Conservation (phyloP, 352 stramenopile genomes). For the Pythium dissimile region DNA sequence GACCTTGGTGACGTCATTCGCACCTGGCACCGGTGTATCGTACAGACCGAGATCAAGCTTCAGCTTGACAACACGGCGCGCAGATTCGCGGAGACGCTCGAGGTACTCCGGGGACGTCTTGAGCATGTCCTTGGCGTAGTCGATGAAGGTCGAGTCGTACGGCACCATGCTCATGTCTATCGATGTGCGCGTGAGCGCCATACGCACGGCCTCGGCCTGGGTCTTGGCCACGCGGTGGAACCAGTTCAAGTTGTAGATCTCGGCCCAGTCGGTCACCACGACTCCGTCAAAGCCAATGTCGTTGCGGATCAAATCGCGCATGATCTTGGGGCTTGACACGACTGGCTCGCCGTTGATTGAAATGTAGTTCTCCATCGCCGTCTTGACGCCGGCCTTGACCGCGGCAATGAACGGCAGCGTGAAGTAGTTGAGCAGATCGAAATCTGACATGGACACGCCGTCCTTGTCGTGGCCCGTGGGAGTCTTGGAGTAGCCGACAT, state of each 20-base stretch:
- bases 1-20: slow-evolving; percentile 28
- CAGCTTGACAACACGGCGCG: slow-evolving; percentile 20
- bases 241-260: slow-evolving; percentile 68
- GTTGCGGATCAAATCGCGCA: slow-evolving; percentile 38
- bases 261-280: slow-evolving; percentile 76
- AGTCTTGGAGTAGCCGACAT: slow-evolving; percentile 87
- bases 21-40: slow-evolving; percentile 20
- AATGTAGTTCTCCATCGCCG: slow-evolving; percentile 94
- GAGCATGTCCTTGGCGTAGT: slow-evolving; percentile 23
- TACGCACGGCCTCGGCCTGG: slow-evolving; percentile 33
- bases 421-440: slow-evolving; percentile 85
- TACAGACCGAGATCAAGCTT: slow-evolving; percentile 29
- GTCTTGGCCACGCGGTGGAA: slow-evolving; percentile 52
- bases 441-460: slow-evolving; percentile 68
- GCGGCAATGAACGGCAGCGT: slow-evolving; percentile 78
- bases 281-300: slow-evolving; percentile 69
- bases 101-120: slow-evolving; percentile 22
- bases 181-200: slow-evolving; percentile 51
- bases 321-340: slow-evolving; percentile 67
- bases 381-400: slow-evolving; percentile 76
- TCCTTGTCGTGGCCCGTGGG: slow-evolving; percentile 79
- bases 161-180: slow-evolving; percentile 86
- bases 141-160: slow-evolving; percentile 30
- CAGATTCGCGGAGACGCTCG: slow-evolving; percentile 17
- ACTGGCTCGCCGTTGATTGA: slow-evolving; percentile 91